phyloP scores from a whole-genome alignment of 2,329 filamentous ascomycete species.

The Claviceps quebecensis region DNA sequence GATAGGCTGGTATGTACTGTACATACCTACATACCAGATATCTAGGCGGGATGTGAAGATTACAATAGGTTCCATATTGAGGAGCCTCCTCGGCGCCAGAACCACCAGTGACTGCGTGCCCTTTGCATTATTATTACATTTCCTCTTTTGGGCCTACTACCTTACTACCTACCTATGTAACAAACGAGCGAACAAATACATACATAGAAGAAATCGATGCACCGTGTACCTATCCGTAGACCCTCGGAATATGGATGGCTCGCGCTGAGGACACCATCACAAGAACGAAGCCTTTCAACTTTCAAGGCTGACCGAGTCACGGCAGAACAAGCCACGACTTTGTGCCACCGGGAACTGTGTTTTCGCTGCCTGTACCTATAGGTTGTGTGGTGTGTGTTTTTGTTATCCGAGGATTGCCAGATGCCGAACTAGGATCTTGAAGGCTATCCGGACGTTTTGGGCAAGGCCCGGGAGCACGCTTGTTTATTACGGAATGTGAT shows the following conservation, averaged over 20 bases:
- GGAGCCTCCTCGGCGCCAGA: too few species aligned
- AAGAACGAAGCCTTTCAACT: not conserved
- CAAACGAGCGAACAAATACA: too few species aligned
- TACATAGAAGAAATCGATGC: too few species aligned
- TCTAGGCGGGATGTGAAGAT: too few species aligned
- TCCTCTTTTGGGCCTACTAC: too few species aligned
- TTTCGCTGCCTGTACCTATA: not conserved
- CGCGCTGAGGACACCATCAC: not conserved
- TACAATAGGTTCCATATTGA: too few species aligned
- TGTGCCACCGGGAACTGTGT: conserved; percentile 2
- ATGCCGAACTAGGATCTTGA: not conserved
- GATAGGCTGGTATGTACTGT: too few species aligned
- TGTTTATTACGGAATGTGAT: not conserved
- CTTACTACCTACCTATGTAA: too few species aligned
- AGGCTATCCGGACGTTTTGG: not conserved
- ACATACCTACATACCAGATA: too few species aligned
- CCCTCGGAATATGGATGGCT: not conserved
- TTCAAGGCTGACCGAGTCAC: not conserved
- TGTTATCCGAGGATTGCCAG: conserved; percentile 2
- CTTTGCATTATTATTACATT: too few species aligned
- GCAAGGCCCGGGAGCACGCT: not conserved
- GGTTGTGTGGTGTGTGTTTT: not conserved
- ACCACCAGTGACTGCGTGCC: too few species aligned
- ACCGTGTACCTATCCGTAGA: too few species aligned
- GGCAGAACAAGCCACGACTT: conserved; percentile 2